Base-by-base conservation (phyloP, 305 asterid species). In the Ilex paraguariensis region DNA sequence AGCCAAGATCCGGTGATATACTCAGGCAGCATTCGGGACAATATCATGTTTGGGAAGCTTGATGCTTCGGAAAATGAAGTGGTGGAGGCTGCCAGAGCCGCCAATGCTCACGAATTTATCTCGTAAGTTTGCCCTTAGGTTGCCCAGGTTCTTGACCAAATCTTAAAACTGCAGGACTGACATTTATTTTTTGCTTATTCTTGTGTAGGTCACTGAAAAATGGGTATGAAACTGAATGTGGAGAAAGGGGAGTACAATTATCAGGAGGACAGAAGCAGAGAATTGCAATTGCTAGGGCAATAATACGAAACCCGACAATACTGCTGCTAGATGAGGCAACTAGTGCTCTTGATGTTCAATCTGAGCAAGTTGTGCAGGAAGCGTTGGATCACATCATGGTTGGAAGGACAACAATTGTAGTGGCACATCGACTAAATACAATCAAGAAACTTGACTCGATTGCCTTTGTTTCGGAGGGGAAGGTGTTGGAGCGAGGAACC, bases 191-290 rank as follows among this genome's bases (percentile, higher is more conserved):
- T 32, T 3, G 14, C 16, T 54, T 71, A 11, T 56, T 45, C 7
- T 53, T 16, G 13, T 58, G 70, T 69, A 89, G 97, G 60, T 78
- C 85, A 28, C 67, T 90, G 65, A 81, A 83, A 66, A 80, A 80
- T 0, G 96, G 95, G 49, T 89, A 89, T 6, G 80, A 73, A 2
- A 86, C 91, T 0, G 95, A 82, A 59, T 86, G 96, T 15, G 96
- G 95, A 9, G 95, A 86, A 13, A 75, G 93, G 70, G 96, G 96
- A 6, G 70, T 81, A 68, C 95, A 80, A 50, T 44, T 88, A 48
- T 88, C 95, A 13, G 96, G 96, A 56, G 96, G 95, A 7, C 96
- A 88, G 66, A 88, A 81, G 46, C 96, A 88, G 65, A 77, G 96
- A 44, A 84, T 88, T 1, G 96, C 93, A 3, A 88, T 88, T 13